phyloP scores from a whole-genome alignment of 371 early-diverging fungal genomes.

The Haplosporangium sp. region DNA sequence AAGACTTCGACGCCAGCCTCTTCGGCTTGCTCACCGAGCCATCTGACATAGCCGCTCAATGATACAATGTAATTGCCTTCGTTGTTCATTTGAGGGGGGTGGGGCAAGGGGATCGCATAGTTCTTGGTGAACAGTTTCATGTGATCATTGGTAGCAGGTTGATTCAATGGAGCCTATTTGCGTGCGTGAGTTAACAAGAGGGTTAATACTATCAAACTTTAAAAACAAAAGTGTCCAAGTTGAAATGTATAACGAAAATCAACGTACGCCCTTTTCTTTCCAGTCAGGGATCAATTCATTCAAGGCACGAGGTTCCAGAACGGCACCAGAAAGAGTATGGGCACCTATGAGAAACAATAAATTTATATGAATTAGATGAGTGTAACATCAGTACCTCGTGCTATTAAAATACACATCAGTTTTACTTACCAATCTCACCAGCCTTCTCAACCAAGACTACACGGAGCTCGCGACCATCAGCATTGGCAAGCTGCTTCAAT shows the following conservation, averaged over 20 bases:
- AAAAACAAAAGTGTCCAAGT: neutral
- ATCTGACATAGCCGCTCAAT: slow-evolving; percentile 91
- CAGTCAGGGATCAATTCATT: slow-evolving; percentile 97
- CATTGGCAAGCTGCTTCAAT: slow-evolving; percentile 89
- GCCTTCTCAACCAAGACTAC: slow-evolving; percentile 97
- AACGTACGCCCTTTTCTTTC: slow-evolving; percentile 89
- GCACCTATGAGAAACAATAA: slow-evolving; percentile 64
- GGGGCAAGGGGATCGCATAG: slow-evolving; percentile 90
- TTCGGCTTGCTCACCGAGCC: slow-evolving; percentile 98
- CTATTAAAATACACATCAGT: neutral
- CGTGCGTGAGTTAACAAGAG: neutral
- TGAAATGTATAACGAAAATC: neutral
- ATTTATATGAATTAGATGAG: neutral
- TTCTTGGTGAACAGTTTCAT: slow-evolving; percentile 89
- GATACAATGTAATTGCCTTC: slow-evolving; percentile 97
- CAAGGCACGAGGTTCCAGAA: slow-evolving; percentile 93
- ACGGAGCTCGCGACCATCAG: slow-evolving; percentile 86
- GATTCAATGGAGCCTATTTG: slow-evolving; percentile 84
- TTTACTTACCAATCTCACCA: slow-evolving; percentile 82
- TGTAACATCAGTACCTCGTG: neutral
- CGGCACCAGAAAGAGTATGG: slow-evolving; percentile 96
- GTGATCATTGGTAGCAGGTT: slow-evolving; percentile 87
- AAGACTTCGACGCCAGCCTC: slow-evolving; percentile 96
- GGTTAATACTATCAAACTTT: neutral
- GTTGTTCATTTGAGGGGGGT: slow-evolving; percentile 97